Evolutionary conservation across 2,329 filamentous ascomycete genomes (phyloP).

Genomic region (Dothidotthia symphoricarpi): DNA sequence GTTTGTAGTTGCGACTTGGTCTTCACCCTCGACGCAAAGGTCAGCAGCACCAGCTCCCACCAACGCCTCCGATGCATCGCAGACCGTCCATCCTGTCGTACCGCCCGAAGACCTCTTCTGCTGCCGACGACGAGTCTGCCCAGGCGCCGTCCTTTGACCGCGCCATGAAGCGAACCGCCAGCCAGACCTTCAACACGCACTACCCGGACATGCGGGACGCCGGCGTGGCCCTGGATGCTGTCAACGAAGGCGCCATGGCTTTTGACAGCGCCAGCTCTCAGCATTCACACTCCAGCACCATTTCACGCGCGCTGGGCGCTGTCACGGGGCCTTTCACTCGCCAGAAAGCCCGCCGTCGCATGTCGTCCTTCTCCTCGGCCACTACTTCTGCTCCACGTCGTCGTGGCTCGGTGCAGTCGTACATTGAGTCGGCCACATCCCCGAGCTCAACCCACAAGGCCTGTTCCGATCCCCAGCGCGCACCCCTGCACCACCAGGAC

Average conservation of each 20-base stretch:
- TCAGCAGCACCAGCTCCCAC: conserved; percentile 4
- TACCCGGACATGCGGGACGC: conserved; percentile 25
- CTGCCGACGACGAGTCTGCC: conserved; percentile 38
- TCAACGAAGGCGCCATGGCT: conserved; percentile 27
- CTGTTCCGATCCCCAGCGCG: conserved; percentile 22
- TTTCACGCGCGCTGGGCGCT: conserved; percentile 32
- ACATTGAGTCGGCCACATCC: conserved; percentile 24
- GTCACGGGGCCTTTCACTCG: conserved; percentile 31
- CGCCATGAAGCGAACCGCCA: conserved; percentile 40
- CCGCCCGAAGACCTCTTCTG: conserved; percentile 45
- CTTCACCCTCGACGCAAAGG: no score
- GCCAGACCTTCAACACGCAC: conserved; percentile 37
- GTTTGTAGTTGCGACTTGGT: no score
- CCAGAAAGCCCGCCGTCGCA: conserved; percentile 35
- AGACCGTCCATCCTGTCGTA: conserved; percentile 38
- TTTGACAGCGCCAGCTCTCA: conserved; percentile 13
- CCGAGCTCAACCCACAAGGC: conserved; percentile 18
- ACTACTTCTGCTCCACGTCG: conserved; percentile 21
- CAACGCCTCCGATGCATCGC: conserved; percentile 37
- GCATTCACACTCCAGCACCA: conserved; percentile 26
- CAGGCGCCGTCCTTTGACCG: conserved; percentile 20
- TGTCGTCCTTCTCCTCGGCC: conserved; percentile 34
- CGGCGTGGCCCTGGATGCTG: conserved; percentile 27
- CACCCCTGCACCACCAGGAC: conserved; percentile 35
- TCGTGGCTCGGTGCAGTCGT: conserved; percentile 30